These are phyloP conservation scores for Cadophora sp. DNA, from an alignment of 2,329 filamentous ascomycete genomes.

Conservation along the genomic window DNA sequence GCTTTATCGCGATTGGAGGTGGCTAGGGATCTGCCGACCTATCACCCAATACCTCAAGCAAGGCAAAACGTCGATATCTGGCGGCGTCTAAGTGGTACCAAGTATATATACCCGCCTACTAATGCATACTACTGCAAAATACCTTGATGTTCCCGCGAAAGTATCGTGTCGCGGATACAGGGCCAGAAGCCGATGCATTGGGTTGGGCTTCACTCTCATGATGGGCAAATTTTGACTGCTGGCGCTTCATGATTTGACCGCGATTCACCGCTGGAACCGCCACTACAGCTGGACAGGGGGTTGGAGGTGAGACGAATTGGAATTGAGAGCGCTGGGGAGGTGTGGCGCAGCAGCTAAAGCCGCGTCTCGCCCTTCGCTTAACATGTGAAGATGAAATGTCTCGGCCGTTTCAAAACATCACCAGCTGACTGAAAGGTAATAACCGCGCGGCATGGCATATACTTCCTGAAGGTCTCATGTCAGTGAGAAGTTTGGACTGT, in stretches of 20 bases:
- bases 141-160: background rate
- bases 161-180: conserved; percentile 9
- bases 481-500: background rate
- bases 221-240: conserved; percentile 22
- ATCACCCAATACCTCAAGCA: conserved; percentile 27
- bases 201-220: conserved; percentile 11
- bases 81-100: conserved; percentile 32
- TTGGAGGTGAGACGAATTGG: background rate
- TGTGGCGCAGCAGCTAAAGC: conserved; percentile 11
- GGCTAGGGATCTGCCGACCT: conserved; percentile 26
- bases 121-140: conserved; percentile 23
- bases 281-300: conserved; percentile 12
- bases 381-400: background rate
- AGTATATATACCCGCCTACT: conserved; percentile 20
- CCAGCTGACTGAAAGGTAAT: background rate
- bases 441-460: background rate
- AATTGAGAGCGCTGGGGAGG: background rate
- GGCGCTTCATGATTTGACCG: conserved; percentile 36
- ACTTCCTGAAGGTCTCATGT: background rate
- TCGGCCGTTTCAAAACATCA: conserved; percentile 5
- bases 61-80: conserved; percentile 28
- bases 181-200: conserved; percentile 17
- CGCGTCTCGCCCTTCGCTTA: background rate
- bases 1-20: conserved; percentile 37
- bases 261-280: conserved; percentile 21